Conservation (phyloP, 2,329 filamentous ascomycete species). For the Blastomyces gilchristii region DNA sequence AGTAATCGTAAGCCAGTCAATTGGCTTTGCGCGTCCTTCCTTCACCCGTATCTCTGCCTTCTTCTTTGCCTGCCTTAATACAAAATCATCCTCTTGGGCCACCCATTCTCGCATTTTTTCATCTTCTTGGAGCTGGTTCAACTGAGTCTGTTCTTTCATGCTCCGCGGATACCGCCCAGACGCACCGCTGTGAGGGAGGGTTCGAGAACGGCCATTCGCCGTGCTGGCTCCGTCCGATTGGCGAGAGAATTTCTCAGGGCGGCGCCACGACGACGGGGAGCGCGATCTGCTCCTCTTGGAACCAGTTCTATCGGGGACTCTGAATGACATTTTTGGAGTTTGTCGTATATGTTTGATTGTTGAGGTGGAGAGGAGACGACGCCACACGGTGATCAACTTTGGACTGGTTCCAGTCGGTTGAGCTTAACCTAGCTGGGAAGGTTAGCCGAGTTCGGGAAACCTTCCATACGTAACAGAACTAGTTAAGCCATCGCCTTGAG, state of each 20-base stretch:
- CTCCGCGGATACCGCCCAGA: constrained; percentile 16
- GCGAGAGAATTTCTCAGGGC: constrained; percentile 29
- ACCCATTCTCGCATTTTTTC: constrained; percentile 76
- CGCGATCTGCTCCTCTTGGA: constrained; percentile 34
- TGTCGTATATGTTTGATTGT: not conserved
- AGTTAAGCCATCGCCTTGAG: not conserved
- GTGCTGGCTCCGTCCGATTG: constrained; percentile 22
- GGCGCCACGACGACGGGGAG: constrained; percentile 33
- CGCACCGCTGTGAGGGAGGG: constrained; percentile 15
- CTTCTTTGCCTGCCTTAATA: constrained; percentile 93
- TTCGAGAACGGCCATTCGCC: constrained; percentile 17
- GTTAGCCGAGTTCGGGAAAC: constrained; percentile 8
- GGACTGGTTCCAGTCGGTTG: not conserved
- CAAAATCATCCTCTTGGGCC: constrained; percentile 89
- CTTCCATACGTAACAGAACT: not conserved
- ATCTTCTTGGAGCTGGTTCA: constrained; percentile 56
- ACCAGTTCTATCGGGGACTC: constrained; percentile 25
- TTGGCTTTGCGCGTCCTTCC: constrained; percentile 79
- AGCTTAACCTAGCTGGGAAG: not conserved
- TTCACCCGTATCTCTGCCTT: constrained; percentile 92
- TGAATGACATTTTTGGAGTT: constrained; percentile 24
- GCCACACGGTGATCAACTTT: not conserved
- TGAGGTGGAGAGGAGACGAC: not conserved
- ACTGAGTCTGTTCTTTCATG: constrained; percentile 35
- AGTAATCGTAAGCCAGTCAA: constrained; percentile 88